Conservation (phyloP, 2,329 filamentous ascomycete species). For the Arachnopeziza araneosa region DNA sequence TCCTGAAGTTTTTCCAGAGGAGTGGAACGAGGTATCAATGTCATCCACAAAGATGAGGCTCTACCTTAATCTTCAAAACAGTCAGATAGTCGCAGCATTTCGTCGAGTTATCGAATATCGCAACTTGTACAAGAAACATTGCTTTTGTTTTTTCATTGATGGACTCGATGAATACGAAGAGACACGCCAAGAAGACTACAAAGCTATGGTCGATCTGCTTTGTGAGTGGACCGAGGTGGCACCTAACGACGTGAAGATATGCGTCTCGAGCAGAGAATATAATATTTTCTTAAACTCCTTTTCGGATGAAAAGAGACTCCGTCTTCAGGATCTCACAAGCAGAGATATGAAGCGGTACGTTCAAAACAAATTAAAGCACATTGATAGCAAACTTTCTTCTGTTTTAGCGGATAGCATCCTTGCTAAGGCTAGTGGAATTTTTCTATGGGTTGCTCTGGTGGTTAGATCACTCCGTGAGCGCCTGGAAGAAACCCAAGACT, state of each 20-base stretch:
- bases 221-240: background rate
- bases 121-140: background rate
- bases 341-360: background rate
- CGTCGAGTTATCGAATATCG: background rate
- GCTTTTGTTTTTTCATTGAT: conserved; percentile 19
- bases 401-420: too few species aligned
- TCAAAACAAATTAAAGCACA: background rate
- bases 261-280: conserved; percentile 22
- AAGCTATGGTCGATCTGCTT: background rate
- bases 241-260: conserved; percentile 7
- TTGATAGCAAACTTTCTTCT: too few species aligned
- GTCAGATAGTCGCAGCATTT: background rate
- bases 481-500: background rate
- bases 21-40: background rate
- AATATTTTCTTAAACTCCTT: conserved; percentile 4
- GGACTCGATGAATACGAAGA: conserved; percentile 21
- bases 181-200: conserved; percentile 4
- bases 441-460: background rate
- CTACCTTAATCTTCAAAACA: background rate
- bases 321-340: background rate
- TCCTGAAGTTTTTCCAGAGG: background rate
- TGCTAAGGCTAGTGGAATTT: background rate
- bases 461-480: background rate
- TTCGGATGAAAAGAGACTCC: background rate
- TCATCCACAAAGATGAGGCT: conserved; percentile 10